Evolutionary conservation across 1,139 yeast genomes (phyloP).

Genomic region (Hyphopichia fennica): DNA sequence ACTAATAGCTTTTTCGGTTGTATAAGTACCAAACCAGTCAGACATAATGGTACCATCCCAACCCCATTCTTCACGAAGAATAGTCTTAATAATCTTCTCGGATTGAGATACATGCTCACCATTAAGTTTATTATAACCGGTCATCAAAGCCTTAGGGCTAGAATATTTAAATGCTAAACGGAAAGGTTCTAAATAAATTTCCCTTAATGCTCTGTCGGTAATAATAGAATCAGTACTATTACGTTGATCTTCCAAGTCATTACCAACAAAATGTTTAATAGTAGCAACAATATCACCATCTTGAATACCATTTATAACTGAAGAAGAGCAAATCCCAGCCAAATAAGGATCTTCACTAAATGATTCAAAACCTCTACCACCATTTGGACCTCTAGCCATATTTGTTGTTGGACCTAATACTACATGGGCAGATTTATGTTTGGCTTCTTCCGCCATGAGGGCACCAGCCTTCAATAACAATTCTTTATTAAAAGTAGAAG

Average conservation of each 20-base stretch:
- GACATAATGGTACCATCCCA: conserved; percentile 59
- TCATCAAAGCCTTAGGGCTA: conserved; percentile 55
- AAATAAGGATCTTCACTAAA: conserved; percentile 63
- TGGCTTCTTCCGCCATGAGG: conserved; percentile 51
- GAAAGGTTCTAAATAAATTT: conserved; percentile 60
- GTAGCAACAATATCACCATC: conserved; percentile 52
- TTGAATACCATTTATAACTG: conserved; percentile 56
- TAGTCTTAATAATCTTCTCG: conserved; percentile 37
- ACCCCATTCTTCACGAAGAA: conserved; percentile 55
- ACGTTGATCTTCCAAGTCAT: conserved; percentile 60
- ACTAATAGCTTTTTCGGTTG: conserved; percentile 45
- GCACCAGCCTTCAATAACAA: conserved; percentile 37
- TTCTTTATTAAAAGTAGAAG: conserved; percentile 20
- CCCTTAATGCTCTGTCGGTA: conserved; percentile 61
- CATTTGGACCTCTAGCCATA: conserved; percentile 59
- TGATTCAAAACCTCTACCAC: conserved; percentile 66
- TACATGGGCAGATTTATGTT: conserved; percentile 47
- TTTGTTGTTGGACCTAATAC: conserved; percentile 57
- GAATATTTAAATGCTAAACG: conserved; percentile 55
- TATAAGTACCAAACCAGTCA: conserved; percentile 65
- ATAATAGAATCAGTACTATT: conserved; percentile 47
- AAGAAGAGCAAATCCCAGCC: conserved; percentile 52
- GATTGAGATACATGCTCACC: conserved; percentile 57
- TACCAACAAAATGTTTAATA: conserved; percentile 59
- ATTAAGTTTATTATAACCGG: conserved; percentile 59